phyloP scores from a whole-genome alignment of 1,284 basidiomycete species.

The Fomitopsis pinicola region DNA sequence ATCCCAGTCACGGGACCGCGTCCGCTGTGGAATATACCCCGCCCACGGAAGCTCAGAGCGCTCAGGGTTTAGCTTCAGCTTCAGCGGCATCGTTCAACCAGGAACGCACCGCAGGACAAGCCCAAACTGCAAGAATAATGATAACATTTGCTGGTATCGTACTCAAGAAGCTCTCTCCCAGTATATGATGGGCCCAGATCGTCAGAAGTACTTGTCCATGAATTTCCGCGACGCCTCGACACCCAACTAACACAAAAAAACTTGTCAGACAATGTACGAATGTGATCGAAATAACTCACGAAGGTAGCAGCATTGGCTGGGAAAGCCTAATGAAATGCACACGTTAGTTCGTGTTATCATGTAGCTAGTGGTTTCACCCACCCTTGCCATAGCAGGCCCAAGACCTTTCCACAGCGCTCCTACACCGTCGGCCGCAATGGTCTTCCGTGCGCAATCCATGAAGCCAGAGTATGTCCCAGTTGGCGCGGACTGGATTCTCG shows the following conservation, averaged over 20 bases:
- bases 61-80: too few species aligned
- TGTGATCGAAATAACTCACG: slow-evolving; percentile 44
- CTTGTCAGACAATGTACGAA: slow-evolving; percentile 1
- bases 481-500: slow-evolving; percentile 94
- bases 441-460: slow-evolving; percentile 89
- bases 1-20: neutral
- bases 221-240: slow-evolving; percentile 77
- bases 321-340: slow-evolving; percentile 56
- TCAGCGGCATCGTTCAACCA: too few species aligned
- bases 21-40: neutral
- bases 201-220: slow-evolving; percentile 61
- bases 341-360: slow-evolving; percentile 5
- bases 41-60: too few species aligned
- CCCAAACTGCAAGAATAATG: neutral
- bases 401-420: slow-evolving; percentile 95
- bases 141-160: neutral
- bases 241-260: slow-evolving; percentile 51
- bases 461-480: slow-evolving; percentile 94
- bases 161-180: neutral
- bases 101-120: too few species aligned
- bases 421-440: slow-evolving; percentile 89
- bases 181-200: neutral
- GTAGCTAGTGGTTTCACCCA: slow-evolving; percentile 33
- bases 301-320: slow-evolving; percentile 96
- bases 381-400: slow-evolving; percentile 93